Percentiles rank a stretch among this genome's conserved stretches.
Conservation (phyloP, 345 rosid genomes). For the Hibiscus tridactylites region DNA sequence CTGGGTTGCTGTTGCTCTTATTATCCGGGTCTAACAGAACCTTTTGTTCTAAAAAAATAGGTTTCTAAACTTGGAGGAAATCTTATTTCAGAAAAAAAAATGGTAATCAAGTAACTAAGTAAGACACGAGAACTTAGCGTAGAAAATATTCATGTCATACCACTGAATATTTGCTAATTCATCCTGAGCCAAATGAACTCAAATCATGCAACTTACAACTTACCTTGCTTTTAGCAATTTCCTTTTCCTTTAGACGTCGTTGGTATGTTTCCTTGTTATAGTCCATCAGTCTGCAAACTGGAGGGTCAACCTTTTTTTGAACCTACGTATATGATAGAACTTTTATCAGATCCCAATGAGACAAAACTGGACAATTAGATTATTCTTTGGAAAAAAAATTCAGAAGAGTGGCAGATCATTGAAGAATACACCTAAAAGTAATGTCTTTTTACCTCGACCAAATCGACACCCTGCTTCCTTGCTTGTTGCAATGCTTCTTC, state of each 20-base stretch:
- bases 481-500: constrained; percentile 41
- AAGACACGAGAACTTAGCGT: no score
- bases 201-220: neutral
- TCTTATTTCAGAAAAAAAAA: no score
- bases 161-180: no score
- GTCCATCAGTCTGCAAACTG: constrained; percentile 64
- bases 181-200: neutral
- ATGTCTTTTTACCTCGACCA: constrained; percentile 45
- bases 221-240: constrained; percentile 53
- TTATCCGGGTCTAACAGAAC: no score
- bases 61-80: no score
- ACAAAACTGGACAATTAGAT: neutral
- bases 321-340: constrained; percentile 30
- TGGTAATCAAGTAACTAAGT: no score
- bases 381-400: no score
- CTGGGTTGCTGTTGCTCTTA: no score
- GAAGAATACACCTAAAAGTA: neutral
- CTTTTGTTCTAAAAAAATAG: no score
- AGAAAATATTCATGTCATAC: no score
- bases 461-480: constrained; percentile 34
- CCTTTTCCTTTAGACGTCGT: constrained; percentile 32
- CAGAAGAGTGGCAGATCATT: neutral
- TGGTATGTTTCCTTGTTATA: constrained; percentile 32
- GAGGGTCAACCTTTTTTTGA: constrained; percentile 37
- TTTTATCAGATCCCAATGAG: neutral